Evolutionary conservation across 768 basidiomycete genomes (phyloP), one percentile per base, ranked within the genome.

Genomic region (Collybia sp.): DNA sequence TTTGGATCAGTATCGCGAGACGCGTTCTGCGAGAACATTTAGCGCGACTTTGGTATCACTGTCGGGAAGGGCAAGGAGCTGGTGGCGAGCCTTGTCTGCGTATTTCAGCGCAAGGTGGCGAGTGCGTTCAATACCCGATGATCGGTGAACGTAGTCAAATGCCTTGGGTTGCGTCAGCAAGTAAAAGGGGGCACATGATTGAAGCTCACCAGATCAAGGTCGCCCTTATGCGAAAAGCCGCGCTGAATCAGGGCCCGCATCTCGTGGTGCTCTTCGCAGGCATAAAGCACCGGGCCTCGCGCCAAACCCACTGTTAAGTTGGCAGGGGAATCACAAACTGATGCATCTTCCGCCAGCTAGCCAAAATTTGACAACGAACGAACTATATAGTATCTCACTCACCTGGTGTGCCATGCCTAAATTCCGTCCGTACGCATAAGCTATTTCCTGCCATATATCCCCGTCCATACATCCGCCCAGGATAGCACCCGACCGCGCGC

Each of bases 281-380:
- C 93, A 58, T 85, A 95, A 31, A 96, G 65, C 1, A 82, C 80
- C 0, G 93, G 93, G 2, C 83, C 93, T 0, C 89, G 91, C 5
- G 88, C 85, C 8, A 25, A 4, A 25, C 25, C 25, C 25, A 8
- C 25, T 25, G 3, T 25, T 8, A 25, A 4, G 61, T 93, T 91
- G 1, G 91, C 87, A 13, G 83, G 85, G 1, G 87, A 81, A 41
- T 93, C 88, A 59, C 92, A 98, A 67, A 97, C 96, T 2, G 98
- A 71, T 30, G 93, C 79, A 59, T 99, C 96, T 60, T 99, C 96
- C 40, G 98, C 86, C 9, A 99, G 84, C 93, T 96, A 60, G 8
- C 17, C 40, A 17, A 30, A 9, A 31, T 16, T 9, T 31, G 35
- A 34, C 20, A 20, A 39, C 39, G 30, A 42, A 30, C 16, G 0